Percentiles rank a stretch among this genome's conserved stretches.
Evolutionary conservation across 2,329 filamentous ascomycete species (phyloP).

Genomic region (Pseudogymnoascus sp.): DNA sequence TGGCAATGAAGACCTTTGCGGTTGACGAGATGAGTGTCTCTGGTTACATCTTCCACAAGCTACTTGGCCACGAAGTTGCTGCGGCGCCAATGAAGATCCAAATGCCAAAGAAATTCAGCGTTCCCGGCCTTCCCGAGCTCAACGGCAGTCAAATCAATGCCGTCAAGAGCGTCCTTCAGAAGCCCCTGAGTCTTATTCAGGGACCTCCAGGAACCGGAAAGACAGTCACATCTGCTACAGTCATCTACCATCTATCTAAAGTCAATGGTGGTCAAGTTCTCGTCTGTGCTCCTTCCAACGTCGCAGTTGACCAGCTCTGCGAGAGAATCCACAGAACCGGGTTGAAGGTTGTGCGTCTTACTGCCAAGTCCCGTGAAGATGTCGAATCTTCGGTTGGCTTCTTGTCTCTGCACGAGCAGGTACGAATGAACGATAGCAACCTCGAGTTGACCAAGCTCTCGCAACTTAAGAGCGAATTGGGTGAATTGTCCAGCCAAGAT

Average conservation of each 20-base stretch:
- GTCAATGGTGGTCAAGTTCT: conserved; percentile 91
- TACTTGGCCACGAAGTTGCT: conserved; percentile 90
- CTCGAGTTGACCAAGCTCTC: conserved; percentile 87
- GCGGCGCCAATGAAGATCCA: conserved; percentile 92
- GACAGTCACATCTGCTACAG: conserved; percentile 95
- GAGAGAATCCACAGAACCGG: conserved; percentile 93
- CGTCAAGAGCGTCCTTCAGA: conserved; percentile 89
- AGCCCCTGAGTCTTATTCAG: conserved; percentile 91
- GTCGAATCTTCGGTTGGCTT: conserved; percentile 98
- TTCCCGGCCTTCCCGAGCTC: conserved; percentile 85
- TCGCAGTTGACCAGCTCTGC: conserved; percentile 95
- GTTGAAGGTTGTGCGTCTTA: conserved; percentile 92
- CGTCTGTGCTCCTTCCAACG: conserved; percentile 95
- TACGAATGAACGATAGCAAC: conserved; percentile 95
- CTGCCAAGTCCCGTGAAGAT: conserved; percentile 97
- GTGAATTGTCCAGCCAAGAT: conserved; percentile 88
- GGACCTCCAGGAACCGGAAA: conserved; percentile 96
- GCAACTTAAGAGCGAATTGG: conserved; percentile 83
- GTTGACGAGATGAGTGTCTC: conserved; percentile 98
- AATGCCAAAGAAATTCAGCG: conserved; percentile 93
- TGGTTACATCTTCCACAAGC: conserved; percentile 95
- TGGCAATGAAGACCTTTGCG: conserved; percentile 98
- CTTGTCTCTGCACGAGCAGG: conserved; percentile 90
- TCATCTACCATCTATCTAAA: conserved; percentile 96
- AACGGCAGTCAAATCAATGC: conserved; percentile 95